Conservation (phyloP, 2,329 filamentous ascomycete genomes). For the Fusarium sp. region DNA sequence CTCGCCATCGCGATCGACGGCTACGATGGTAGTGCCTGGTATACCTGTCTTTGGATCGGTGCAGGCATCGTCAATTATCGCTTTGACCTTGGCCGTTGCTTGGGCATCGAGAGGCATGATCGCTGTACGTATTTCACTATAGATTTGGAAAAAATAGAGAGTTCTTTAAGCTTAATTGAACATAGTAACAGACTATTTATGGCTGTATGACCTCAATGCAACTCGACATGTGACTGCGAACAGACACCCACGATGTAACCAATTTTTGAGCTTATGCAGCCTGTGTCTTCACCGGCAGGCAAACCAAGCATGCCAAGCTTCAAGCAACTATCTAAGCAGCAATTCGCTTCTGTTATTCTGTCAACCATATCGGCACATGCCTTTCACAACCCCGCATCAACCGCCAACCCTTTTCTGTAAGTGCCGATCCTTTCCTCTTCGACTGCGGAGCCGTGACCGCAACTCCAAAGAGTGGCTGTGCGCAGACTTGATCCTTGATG, state of each 20-base stretch:
- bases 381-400: not conserved
- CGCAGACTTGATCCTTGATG: not conserved
- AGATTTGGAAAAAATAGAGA: fast-evolving
- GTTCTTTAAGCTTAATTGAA: not conserved
- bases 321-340: not conserved
- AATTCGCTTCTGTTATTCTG: not conserved
- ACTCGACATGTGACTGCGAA: not conserved
- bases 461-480: not conserved
- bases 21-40: slow-evolving; percentile 59
- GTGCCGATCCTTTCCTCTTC: not conserved
- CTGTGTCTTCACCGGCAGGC: not conserved
- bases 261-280: not conserved
- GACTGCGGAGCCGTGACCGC: slow-evolving; percentile 1
- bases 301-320: not conserved
- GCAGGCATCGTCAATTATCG: slow-evolving; percentile 53
- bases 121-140: not conserved
- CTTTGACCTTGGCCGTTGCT: slow-evolving; percentile 27
- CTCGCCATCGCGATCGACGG: slow-evolving; percentile 62
- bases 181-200: not conserved
- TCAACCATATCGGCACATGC: not conserved
- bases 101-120: slow-evolving; percentile 38
- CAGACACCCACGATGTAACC: not conserved
- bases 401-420: not conserved
- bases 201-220: not conserved
- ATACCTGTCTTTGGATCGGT: slow-evolving; percentile 55